phyloP scores from a whole-genome alignment of 331 rosid species.

The Ulmus americana region DNA sequence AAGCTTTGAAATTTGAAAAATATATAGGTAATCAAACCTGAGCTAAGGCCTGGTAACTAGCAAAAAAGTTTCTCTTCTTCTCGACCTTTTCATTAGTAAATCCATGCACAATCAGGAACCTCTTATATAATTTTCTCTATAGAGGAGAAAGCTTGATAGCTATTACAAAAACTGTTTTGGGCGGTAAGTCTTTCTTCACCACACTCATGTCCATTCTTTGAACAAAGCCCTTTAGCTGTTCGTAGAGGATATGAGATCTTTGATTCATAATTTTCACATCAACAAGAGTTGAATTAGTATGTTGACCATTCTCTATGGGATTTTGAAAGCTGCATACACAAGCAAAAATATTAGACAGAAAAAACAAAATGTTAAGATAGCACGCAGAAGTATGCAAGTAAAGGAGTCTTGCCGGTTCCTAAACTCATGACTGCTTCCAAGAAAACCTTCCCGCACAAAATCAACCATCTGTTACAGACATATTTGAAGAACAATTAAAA shows the following conservation, averaged over 20 bases:
- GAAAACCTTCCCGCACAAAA: slow-evolving; percentile 97
- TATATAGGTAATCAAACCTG: slow-evolving; percentile 45
- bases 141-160: slow-evolving; percentile 88
- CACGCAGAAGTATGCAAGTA: slow-evolving; percentile 16
- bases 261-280: slow-evolving; percentile 98
- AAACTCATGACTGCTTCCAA: slow-evolving; percentile 98
- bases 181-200: slow-evolving; percentile 89
- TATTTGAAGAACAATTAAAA: slow-evolving; percentile 6
- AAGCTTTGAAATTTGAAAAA: slow-evolving; percentile 8
- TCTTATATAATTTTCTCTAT: slow-evolving; percentile 80
- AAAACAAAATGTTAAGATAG: not conserved
- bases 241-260: slow-evolving; percentile 91
- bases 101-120: slow-evolving; percentile 91
- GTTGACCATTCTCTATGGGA: slow-evolving; percentile 97
- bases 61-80: slow-evolving; percentile 80
- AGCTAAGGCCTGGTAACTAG: slow-evolving; percentile 94
- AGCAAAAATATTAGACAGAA: slow-evolving; percentile 21
- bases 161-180: slow-evolving; percentile 90
- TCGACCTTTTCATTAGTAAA: slow-evolving; percentile 47
- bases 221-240: slow-evolving; percentile 84
- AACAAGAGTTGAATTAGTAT: slow-evolving; percentile 77
- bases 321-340: slow-evolving; percentile 73
- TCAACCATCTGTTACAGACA: slow-evolving; percentile 84
- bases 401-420: slow-evolving; percentile 72
- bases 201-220: slow-evolving; percentile 98